Base-by-base conservation (phyloP, 768 basidiomycete species). In the Tulasnella calospora region DNA sequence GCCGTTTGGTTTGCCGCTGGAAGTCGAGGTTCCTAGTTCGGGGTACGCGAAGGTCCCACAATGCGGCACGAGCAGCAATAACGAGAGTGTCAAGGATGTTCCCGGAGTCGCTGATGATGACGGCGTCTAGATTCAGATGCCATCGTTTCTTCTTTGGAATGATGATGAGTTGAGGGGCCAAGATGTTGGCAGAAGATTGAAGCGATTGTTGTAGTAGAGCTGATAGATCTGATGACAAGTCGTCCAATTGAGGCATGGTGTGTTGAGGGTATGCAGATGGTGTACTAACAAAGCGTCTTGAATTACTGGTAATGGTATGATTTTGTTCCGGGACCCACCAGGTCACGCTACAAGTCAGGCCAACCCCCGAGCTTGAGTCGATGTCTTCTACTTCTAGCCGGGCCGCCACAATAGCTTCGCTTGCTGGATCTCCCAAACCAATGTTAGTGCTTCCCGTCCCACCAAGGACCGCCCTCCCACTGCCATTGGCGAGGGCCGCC, bases 1-100 rank as follows among this genome's bases (percentile, higher is more conserved):
- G 40, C 2, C 23, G 33, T n/a, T 12, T 44, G n/a, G 30, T 57
- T 36, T 55, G 36, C 27, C 55, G 44, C 27, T 71, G 76, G 41
- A 38, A 94, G 79, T 92, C 91, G 0, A 95, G 88, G 3, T 86
- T 86, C 47, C 89, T 86, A 71, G 94, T 96, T 40, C 88, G 85
- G 8, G 94, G 94, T 0, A 96, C 91, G 76, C 89, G 91, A 21
- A 93, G 91, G 78, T 94, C 92, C 89, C 92, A 94, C 19, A 96
- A 84, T 0, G 93, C 94, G 0, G 92, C 91, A 19, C 92, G 88
- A 1, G 91, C 89, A 0, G 92, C 92, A 85, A 95, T 87, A 85
- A 95, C 92, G 1, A 95, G 83, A 44, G 90, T 92, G 80, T 96
- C 94, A 78, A 89, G 87, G 33, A 92, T 81, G 83, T 94, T 95